Base-by-base conservation (phyloP, 345 rosid species). In the Lenwebbia sp. region DNA sequence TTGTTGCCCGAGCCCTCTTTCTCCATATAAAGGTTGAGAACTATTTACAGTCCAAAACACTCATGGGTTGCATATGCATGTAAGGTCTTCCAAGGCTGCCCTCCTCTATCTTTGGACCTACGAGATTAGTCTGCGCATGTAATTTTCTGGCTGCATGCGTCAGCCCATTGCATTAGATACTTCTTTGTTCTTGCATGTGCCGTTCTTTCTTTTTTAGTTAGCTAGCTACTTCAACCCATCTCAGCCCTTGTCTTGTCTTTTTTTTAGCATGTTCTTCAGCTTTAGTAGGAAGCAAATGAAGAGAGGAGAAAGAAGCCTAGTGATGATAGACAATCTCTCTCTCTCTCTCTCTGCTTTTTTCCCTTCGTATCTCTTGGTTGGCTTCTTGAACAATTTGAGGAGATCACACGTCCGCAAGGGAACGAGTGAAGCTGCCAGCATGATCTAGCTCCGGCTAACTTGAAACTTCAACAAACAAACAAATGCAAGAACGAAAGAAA, bases 401-500 rank as follows among this genome's bases (percentile, higher is more conserved):
- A 70, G 81, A 70, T 70, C 47, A 70, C 47, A 70, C 81, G 86
- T 84, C 86, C 81, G 37, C 75, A 26, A 51, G 82, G 82, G 86
- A 84, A 84, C 40, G 82, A 84, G 86, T 84, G 86, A 84, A 84
- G 86, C 86, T 84, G 86, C 86, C 86, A 84, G 86, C 86, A 84
- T 84, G 86, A 84, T 84, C 86, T 84, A 84, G 82, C 86, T 47
- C 33, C 41, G 86, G 86, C 78, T 84, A 62, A 53, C 57, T 9
- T 15, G 26, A 28, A 83, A 52, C 44, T 51, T 47, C 23, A 82
- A 37, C 26, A 76, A 19, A 1, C 0, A 23, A 44, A 49, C 5
- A 82, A 50, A 47, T 11, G 13, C 11, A 23, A 30, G n/a, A 51
- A 51, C 9, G 7, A 9, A 44, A 47, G 55, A 21, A 28, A 19